Conservation (phyloP, 2,329 filamentous ascomycete species). For the Fusarium sp. region DNA sequence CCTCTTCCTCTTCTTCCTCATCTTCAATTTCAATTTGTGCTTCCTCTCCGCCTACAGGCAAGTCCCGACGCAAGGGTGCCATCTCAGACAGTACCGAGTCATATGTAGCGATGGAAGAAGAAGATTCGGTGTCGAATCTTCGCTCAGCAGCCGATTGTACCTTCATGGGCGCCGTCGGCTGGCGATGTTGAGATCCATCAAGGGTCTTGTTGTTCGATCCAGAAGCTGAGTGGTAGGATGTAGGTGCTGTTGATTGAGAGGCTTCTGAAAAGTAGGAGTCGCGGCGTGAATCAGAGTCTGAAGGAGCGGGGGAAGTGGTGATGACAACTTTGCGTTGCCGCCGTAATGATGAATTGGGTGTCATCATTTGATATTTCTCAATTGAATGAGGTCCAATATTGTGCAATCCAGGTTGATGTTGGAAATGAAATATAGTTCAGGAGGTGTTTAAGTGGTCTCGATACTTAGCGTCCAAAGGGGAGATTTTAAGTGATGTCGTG, state of each 20-base stretch:
- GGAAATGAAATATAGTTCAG: slow-evolving; percentile 7
- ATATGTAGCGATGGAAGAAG: slow-evolving; percentile 80
- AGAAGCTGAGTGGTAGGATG: slow-evolving; percentile 44
- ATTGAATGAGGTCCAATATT: slow-evolving; percentile 5
- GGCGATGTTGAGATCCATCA: slow-evolving; percentile 21
- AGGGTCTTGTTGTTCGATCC: slow-evolving; percentile 40
- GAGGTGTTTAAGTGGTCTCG: slow-evolving; percentile 29
- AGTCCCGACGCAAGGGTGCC: slow-evolving; percentile 42
- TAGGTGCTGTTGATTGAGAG: slow-evolving; percentile 46
- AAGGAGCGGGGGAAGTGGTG: slow-evolving; percentile 41
- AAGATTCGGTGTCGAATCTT: slow-evolving; percentile 42
- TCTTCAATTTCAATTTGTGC: slow-evolving; percentile 39
- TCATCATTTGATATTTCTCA: slow-evolving; percentile 29
- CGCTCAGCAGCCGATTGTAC: slow-evolving; percentile 21
- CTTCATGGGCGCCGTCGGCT: slow-evolving; percentile 19
- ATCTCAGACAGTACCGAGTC: slow-evolving; percentile 70
- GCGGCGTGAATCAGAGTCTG: slow-evolving; percentile 43
- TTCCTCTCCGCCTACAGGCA: slow-evolving; percentile 39
- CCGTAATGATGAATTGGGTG: slow-evolving; percentile 35
- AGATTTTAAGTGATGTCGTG: slow-evolving; percentile 5
- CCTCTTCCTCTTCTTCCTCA: slow-evolving; percentile 35
- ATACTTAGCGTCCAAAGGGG: slow-evolving; percentile 9
- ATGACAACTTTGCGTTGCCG: slow-evolving; percentile 44
- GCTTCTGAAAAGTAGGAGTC: slow-evolving; percentile 46
- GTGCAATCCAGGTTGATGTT: slow-evolving; percentile 11